phyloP scores from a whole-genome alignment of 129 eudicot species.

The Arctium lappa region DNA sequence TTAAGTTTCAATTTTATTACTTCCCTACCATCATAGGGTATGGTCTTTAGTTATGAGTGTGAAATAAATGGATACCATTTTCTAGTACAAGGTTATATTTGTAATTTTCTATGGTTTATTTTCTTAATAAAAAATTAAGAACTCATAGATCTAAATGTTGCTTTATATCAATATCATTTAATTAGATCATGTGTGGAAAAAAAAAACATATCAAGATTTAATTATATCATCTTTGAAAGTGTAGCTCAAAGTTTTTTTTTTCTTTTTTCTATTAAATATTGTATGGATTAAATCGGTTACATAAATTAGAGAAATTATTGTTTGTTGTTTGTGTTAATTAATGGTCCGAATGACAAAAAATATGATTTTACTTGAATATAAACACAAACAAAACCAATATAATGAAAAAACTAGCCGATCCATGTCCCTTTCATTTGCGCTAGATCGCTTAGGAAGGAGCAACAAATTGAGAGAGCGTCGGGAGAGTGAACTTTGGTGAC shows the following conservation, averaged over 20 bases:
- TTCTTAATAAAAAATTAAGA: not conserved
- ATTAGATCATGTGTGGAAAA: too few relatives aligned
- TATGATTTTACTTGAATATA: too few relatives aligned
- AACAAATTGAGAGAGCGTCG: not conserved
- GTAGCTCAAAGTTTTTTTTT: not conserved
- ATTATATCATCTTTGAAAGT: not conserved
- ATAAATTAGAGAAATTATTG: too few relatives aligned
- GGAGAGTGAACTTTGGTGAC: not conserved
- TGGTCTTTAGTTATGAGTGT: conserved; percentile 19
- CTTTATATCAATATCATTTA: not conserved
- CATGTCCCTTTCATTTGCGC: too few relatives aligned
- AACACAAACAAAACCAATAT: too few relatives aligned
- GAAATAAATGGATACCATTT: conserved; percentile 21
- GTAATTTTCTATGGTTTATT: conserved; percentile 2
- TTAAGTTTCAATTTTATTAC: conserved; percentile 25
- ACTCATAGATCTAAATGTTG: not conserved
- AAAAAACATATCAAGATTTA: not conserved
- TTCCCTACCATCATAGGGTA: conserved; percentile 2
- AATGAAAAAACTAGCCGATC: too few relatives aligned
- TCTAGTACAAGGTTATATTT: conserved; percentile 17
- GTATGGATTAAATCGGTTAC: not conserved
- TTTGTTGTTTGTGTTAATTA: too few relatives aligned
- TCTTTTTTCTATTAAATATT: not conserved
- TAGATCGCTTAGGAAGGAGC: not conserved
- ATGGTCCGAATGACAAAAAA: too few relatives aligned